Evolutionary conservation across 441 rosid genomes (phyloP).

Genomic region (Raphanus hybrid): DNA sequence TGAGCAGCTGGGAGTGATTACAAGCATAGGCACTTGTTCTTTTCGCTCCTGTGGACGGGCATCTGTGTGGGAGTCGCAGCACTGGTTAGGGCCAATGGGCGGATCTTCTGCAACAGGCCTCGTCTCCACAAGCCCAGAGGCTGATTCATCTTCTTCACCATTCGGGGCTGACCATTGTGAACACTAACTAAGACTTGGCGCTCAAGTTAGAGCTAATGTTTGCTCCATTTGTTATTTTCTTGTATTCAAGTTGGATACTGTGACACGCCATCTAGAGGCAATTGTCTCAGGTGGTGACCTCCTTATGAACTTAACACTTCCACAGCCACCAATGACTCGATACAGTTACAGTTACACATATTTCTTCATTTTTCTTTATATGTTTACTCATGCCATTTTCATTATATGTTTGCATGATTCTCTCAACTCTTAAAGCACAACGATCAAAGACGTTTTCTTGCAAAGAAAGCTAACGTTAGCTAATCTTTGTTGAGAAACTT

Average conservation of each 20-base stretch:
- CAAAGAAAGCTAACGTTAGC: background rate
- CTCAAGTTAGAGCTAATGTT: slow-evolving; percentile 31
- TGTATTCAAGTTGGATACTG: slow-evolving; percentile 34
- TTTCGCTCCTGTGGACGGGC: slow-evolving; percentile 78
- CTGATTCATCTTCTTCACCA: slow-evolving; percentile 47
- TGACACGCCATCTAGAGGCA: slow-evolving; percentile 28
- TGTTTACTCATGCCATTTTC: background rate
- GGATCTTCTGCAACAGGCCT: slow-evolving; percentile 96
- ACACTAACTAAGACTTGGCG: slow-evolving; percentile 28
- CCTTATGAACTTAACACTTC: slow-evolving; percentile 17
- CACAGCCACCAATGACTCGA: slow-evolving; percentile 25
- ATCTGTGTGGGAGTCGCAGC: slow-evolving; percentile 65
- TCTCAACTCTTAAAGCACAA: background rate
- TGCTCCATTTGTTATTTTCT: slow-evolving; percentile 9
- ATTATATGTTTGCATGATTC: background rate
- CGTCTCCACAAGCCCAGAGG: slow-evolving; percentile 81
- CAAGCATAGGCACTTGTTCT: slow-evolving; percentile 69
- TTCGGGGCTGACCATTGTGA: slow-evolving; percentile 27
- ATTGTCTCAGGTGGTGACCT: slow-evolving; percentile 32
- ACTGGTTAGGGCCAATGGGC: slow-evolving; percentile 79
- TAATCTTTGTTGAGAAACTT: background rate
- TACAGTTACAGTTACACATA: slow-evolving; percentile 19
- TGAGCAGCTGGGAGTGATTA: slow-evolving; percentile 63
- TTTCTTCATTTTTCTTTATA: slow-evolving; percentile 6
- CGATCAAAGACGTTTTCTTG: background rate